Conservation (phyloP, 495 filamentous ascomycete species). For the Umbilicaria muhlenbergii region DNA sequence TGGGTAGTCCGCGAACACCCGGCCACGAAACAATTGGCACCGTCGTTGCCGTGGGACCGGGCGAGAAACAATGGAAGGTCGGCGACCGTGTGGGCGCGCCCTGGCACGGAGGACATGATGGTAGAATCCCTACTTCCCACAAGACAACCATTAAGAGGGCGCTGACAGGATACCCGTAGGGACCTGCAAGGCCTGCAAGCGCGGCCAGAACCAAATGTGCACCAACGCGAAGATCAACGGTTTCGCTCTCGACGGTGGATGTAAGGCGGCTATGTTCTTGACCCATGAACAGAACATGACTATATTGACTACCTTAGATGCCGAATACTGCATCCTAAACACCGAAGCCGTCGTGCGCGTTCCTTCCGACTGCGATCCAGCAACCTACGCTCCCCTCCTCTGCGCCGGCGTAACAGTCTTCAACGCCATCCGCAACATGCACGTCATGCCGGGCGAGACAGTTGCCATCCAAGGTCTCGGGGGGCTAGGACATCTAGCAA, state of each 20-base stretch:
- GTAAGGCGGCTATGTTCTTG: slow-evolving; percentile 10
- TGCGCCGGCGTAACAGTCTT: slow-evolving; percentile 59
- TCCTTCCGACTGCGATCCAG: slow-evolving; percentile 37
- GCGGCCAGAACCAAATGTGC: slow-evolving; percentile 29
- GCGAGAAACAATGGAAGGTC: slow-evolving; percentile 36
- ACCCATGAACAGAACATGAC: slow-evolving; percentile 20
- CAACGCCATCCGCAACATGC: slow-evolving; percentile 46
- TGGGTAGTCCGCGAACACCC: slow-evolving; percentile 6
- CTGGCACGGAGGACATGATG: slow-evolving; percentile 36
- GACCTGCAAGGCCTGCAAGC: slow-evolving; percentile 23
- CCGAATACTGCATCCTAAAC: slow-evolving; percentile 44
- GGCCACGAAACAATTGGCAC: slow-evolving; percentile 47
- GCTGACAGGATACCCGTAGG: slow-evolving; percentile 5
- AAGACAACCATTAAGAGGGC: not conserved
- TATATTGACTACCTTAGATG: slow-evolving; percentile 20
- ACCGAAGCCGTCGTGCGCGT: slow-evolving; percentile 43
- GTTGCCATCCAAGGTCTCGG: slow-evolving; percentile 50
- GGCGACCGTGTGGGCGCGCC: slow-evolving; percentile 45
- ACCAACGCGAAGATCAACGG: slow-evolving; percentile 34
- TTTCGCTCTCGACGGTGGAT: slow-evolving; percentile 31
- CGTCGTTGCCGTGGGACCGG: slow-evolving; percentile 42
- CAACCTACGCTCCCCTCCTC: slow-evolving; percentile 42
- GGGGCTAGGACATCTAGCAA: slow-evolving; percentile 47
- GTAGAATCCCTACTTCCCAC: slow-evolving; percentile 5
- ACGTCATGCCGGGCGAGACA: slow-evolving; percentile 33